Percentiles rank a stretch among this genome's conserved stretches.
Evolutionary conservation across 805 yeast genomes (phyloP).

Genomic region (Candida adriatica): DNA sequence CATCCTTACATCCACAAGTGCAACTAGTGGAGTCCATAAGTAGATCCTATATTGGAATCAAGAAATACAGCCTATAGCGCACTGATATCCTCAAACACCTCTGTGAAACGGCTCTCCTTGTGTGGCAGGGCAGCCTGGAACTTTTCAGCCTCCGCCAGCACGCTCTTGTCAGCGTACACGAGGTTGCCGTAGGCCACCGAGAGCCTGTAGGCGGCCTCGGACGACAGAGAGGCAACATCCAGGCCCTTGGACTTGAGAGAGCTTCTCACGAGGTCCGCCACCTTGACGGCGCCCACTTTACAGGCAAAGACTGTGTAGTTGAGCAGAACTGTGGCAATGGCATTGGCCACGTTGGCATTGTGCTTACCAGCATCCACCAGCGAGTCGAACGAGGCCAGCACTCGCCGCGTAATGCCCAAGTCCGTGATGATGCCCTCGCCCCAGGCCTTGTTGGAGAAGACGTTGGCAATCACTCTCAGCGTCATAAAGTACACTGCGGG

Average conservation of each 20-base stretch:
- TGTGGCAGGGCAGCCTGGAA: constrained; percentile 9
- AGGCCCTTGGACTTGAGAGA: constrained; percentile 24
- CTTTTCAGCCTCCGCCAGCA: constrained; percentile 13
- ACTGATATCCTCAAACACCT: constrained; percentile 14
- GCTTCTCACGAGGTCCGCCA: constrained; percentile 26
- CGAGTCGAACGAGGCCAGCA: constrained; percentile 22
- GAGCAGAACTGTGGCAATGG: constrained; percentile 43
- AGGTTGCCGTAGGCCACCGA: constrained; percentile 59
- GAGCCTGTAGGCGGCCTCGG: constrained; percentile 66
- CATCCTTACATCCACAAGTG: too few relatives aligned
- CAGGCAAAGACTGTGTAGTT: constrained; percentile 38
- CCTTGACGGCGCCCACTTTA: constrained; percentile 24
- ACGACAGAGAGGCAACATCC: constrained; percentile 29
- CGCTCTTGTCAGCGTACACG: constrained; percentile 26
- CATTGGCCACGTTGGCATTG: constrained; percentile 27
- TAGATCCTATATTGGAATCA: too few relatives aligned
- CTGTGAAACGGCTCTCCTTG: constrained; percentile 16
- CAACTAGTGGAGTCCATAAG: too few relatives aligned
- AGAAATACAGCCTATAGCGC: not conserved
- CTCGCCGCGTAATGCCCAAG: constrained; percentile 31
- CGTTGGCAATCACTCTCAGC: constrained; percentile 48
- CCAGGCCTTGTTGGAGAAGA: constrained; percentile 40
- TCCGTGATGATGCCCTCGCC: constrained; percentile 40
- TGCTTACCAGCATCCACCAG: constrained; percentile 12
- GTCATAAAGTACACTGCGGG: constrained; percentile 42